A percentile compares a stretch with the other conserved stretches of the same genome.
These are phyloP conservation scores for Paecilomyces fulvus DNA, from an alignment of 2,329 filamentous ascomycete genomes.

Conservation along the genomic window DNA sequence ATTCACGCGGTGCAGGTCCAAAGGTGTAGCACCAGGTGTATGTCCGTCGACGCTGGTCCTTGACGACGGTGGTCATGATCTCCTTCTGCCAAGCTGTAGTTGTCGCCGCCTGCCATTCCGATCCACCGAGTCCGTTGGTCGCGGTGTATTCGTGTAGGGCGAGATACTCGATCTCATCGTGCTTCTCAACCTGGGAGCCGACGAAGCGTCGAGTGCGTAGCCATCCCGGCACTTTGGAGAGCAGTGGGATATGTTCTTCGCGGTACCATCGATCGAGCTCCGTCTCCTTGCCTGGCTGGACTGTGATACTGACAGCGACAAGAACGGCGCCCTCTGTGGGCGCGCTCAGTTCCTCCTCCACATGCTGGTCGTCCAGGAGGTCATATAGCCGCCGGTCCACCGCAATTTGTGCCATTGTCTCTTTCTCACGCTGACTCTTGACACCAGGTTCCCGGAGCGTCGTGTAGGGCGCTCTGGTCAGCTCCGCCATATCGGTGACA, in stretches of 20 bases:
- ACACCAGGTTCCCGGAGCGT: slow-evolving; percentile 37
- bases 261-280: slow-evolving; percentile 61
- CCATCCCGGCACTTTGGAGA: slow-evolving; percentile 72
- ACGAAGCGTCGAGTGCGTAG: slow-evolving; percentile 62
- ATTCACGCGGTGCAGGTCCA: slow-evolving; percentile 62
- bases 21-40: slow-evolving; percentile 76
- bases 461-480: slow-evolving; percentile 63
- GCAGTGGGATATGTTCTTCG: slow-evolving; percentile 64
- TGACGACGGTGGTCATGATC: slow-evolving; percentile 52
- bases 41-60: slow-evolving; percentile 47
- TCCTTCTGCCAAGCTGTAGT: slow-evolving; percentile 54
- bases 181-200: slow-evolving; percentile 54
- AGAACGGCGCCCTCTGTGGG: slow-evolving; percentile 54
- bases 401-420: slow-evolving; percentile 56
- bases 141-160: slow-evolving; percentile 65
- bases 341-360: slow-evolving; percentile 51
- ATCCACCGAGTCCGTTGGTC: slow-evolving; percentile 57
- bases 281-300: slow-evolving; percentile 49
- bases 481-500: slow-evolving; percentile 62
- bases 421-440: slow-evolving; percentile 51
- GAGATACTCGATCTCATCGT: slow-evolving; percentile 47
- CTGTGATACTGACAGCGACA: slow-evolving; percentile 52
- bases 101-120: slow-evolving; percentile 55
- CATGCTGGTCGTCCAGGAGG: slow-evolving; percentile 49
- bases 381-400: slow-evolving; percentile 67